phyloP scores from a whole-genome alignment of 73 alveolate species.

The Tetrahymena malaccensis region DNA sequence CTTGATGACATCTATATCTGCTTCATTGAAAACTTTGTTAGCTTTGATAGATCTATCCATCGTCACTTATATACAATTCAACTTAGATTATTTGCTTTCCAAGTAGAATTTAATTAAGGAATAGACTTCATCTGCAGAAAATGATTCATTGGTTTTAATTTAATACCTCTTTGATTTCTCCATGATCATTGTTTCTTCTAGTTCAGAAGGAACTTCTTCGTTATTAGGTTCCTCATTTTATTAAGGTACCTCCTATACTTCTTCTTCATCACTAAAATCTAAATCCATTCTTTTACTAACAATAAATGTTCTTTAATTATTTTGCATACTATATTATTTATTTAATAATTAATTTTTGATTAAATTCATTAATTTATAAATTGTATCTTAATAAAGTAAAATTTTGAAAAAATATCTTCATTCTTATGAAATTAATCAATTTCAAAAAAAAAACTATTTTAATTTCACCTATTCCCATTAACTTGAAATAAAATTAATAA shows the following conservation, averaged over 20 bases:
- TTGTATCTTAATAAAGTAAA: neutral
- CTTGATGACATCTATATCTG: neutral
- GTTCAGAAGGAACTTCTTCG: neutral
- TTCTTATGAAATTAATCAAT: no score
- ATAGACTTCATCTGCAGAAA: neutral
- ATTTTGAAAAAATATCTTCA: neutral
- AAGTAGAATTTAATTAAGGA: neutral
- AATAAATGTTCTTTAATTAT: no score
- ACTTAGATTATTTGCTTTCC: neutral
- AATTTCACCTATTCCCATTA: no score
- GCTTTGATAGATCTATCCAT: neutral
- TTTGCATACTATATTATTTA: no score
- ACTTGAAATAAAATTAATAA: no score
- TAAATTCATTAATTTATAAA: no score
- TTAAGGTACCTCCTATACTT: no score
- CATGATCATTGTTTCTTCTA: neutral
- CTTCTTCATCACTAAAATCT: neutral
- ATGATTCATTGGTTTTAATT: neutral
- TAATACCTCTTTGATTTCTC: neutral
- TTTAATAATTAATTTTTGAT: no score
- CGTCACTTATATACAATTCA: neutral
- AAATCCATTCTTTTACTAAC: neutral
- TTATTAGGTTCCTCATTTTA: no score
- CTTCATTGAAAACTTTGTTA: no score
- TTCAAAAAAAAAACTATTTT: neutral